Evolutionary conservation across 2,329 filamentous ascomycete species (phyloP), one percentile per base, ranked within the genome.

Genomic region (Juglanconis juglandina): DNA sequence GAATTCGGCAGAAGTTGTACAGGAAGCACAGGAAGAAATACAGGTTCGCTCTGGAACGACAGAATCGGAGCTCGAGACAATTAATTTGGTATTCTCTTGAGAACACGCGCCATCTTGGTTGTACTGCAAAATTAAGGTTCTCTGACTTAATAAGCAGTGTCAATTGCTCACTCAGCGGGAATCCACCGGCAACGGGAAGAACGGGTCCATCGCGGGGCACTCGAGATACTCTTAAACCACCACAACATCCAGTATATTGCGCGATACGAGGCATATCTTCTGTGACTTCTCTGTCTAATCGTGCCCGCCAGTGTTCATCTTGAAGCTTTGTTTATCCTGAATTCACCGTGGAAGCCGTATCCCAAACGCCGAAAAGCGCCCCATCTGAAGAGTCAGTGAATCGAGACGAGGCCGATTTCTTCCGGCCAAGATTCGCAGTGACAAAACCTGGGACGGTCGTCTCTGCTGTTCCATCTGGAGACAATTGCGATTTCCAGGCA

Each of bases 121-220:
- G 32, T 32, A 13, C 30, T 11, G 13, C 33, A 33, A 11, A 10
- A 14, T 13, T 14, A 5, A 14, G 8, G 8, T 30, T 17, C 4
- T 5, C 17, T 37, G 41, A 54, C 32, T 55, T 47, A 47, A 10
- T 55, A 47, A 55, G 41, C 53, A 47, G 32, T 14, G 41, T n/a
- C 42, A 55, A 47, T 47, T 47, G 53, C 53, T 55, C 53, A 55
- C 53, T 47, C 53, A 55, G 41, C 53, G 37, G 6, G 30, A 14
- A 49, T 3, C 30, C 32, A 24, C 47, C 32, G 47, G 47, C 24
- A 33, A 33, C 47, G 47, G 47, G 24, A 47, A 47, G n/a, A 30
- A 30, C 14, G n/a, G n/a, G n/a, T 30, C 37, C 39, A 47, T 55
- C 41, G 53, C 42, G 53, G 53, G 53, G 53, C 53, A 48, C n/a